A percentile compares a stretch with the other conserved stretches of the same genome.
phyloP scores from a whole-genome alignment of 805 yeast genomes.

The Cyberlindnera maritima region DNA sequence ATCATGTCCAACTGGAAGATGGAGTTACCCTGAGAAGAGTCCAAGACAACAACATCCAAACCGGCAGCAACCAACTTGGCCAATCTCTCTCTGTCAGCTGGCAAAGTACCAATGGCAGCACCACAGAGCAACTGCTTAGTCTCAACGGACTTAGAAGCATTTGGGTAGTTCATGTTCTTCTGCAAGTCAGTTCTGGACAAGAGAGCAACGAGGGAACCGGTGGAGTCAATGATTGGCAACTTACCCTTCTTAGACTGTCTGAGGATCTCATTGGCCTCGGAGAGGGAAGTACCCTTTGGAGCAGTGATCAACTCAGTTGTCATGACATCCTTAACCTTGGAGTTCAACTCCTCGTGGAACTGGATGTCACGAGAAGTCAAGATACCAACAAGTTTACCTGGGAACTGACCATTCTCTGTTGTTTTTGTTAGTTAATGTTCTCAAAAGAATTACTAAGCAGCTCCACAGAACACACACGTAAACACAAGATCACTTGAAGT shows the following conservation, averaged over 20 bases:
- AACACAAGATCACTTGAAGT: slow-evolving; percentile 15
- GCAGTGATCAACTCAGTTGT: slow-evolving; percentile 86
- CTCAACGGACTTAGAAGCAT: slow-evolving; percentile 88
- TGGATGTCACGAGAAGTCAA: slow-evolving; percentile 96
- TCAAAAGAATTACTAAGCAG: neutral
- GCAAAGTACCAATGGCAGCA: slow-evolving; percentile 96
- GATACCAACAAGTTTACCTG: slow-evolving; percentile 91
- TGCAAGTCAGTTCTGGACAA: slow-evolving; percentile 95
- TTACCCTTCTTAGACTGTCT: slow-evolving; percentile 96
- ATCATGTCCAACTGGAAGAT: slow-evolving; percentile 92
- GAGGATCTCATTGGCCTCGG: slow-evolving; percentile 87
- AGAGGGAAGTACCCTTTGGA: slow-evolving; percentile 71
- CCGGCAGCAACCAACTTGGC: slow-evolving; percentile 88
- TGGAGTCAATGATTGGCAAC: slow-evolving; percentile 83
- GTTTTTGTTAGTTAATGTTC: slow-evolving; percentile 18
- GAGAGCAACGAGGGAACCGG: slow-evolving; percentile 78
- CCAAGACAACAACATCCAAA: slow-evolving; percentile 91
- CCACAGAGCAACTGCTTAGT: slow-evolving; percentile 97
- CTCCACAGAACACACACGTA: neutral
- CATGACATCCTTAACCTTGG: slow-evolving; percentile 78
- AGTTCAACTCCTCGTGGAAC: slow-evolving; percentile 73
- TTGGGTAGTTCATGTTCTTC: slow-evolving; percentile 91
- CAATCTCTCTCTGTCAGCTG: slow-evolving; percentile 84
- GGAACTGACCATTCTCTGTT: slow-evolving; percentile 77
- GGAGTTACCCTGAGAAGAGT: slow-evolving; percentile 98